Evolutionary conservation across 2,329 filamentous ascomycete species (phyloP), one percentile per base, ranked within the genome.

Genomic region (Rhytidhysteron rufulum): DNA sequence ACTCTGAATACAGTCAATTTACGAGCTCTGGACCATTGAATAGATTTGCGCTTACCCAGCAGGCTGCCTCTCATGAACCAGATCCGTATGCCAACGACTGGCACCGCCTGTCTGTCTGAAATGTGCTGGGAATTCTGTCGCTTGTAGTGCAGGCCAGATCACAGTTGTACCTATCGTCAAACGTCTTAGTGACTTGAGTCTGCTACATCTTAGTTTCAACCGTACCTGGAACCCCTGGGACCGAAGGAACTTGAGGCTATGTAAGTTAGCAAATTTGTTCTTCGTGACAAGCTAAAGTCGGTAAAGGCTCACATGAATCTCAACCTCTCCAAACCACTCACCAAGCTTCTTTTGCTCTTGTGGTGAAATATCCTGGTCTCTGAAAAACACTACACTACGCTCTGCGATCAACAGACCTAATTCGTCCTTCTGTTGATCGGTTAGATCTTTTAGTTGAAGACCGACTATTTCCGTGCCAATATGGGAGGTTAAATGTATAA

Each of bases 101-200:
- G 83, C 79, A 3, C 84, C 83, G 20, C 82, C 83, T 0, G 83
- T 83, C 17, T 79, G 72, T 41, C 84, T 76, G 68, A 86, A 87
- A 54, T 71, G 76, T 4, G 81, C 76, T 2, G 70, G 58, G 1
- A 66, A 59, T 57, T 87, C 83, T 0, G 77, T 81, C 1, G 80
- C 82, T 55, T 74, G 71, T 0, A 87, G 72, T 24, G 76, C 82
- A 0, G 84, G 84, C 84, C 83, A 87, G 34, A 87, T 82, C 4
- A 86, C 79, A 0, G 74, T 78, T 2, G 57, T 79, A 0, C 83
- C 83, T 0, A 0, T 85, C 67, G 2, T 83, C 84, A 0, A 84
- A 84, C 0, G 87, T 83, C 32, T 85, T 80, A 0, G 84, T 77
- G 0, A 79, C 80, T 77, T 87, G 83, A 0, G 84, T 83, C 79